Evolutionary conservation across 2,329 filamentous ascomycete genomes (phyloP).

Genomic region (Cryoendolithus antarcticus): DNA sequence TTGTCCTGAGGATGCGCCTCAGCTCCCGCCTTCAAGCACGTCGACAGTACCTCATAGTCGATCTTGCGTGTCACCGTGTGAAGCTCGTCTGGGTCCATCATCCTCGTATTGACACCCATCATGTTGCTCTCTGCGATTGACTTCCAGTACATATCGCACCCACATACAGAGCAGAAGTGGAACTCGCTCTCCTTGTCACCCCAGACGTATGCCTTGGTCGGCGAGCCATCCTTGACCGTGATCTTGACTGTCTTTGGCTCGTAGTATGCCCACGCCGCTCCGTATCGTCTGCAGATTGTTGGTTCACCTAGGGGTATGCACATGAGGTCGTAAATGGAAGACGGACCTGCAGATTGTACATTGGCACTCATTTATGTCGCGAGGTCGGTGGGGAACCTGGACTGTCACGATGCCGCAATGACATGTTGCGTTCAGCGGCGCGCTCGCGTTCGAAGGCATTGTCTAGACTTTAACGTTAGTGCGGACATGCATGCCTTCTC

Average conservation of each 20-base stretch:
- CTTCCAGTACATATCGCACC: conserved; percentile 5
- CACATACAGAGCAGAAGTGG: conserved; percentile 7
- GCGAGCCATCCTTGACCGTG: background rate
- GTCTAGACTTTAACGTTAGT: too few relatives aligned
- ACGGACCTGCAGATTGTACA: conserved; percentile 1
- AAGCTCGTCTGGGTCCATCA: background rate
- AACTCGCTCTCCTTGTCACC: conserved; percentile 5
- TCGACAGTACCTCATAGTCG: too few relatives aligned
- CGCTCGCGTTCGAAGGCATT: too few relatives aligned
- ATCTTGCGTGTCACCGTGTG: too few relatives aligned
- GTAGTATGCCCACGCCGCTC: conserved; percentile 18
- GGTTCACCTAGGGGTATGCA: too few relatives aligned
- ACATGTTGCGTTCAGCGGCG: too few relatives aligned
- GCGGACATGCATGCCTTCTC: too few relatives aligned
- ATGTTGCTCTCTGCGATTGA: background rate
- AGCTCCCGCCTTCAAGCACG: too few relatives aligned
- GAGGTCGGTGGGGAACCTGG: too few relatives aligned
- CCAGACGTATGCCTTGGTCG: conserved; percentile 6
- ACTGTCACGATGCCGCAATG: too few relatives aligned
- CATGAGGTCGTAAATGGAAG: background rate
- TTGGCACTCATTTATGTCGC: too few relatives aligned
- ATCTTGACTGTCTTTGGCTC: conserved; percentile 6
- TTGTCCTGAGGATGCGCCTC: too few relatives aligned
- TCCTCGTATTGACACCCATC: conserved; percentile 2
- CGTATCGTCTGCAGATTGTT: conserved; percentile 18